These are phyloP conservation scores for Solanum clarkiae DNA, from an alignment of 257 asterid species.

Conservation along the genomic window DNA sequence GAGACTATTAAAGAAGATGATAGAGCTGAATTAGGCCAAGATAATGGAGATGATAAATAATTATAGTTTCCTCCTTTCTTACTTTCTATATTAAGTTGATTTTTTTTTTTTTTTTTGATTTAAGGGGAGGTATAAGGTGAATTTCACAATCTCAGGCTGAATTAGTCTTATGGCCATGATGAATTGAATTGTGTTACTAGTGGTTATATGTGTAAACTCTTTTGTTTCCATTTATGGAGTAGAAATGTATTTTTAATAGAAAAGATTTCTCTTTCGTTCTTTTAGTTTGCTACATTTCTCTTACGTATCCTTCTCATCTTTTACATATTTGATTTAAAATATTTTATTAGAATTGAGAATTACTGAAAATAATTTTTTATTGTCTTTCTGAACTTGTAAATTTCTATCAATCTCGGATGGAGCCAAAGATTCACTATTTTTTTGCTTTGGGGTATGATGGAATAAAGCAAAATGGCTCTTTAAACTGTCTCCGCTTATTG, in stretches of 20 bases:
- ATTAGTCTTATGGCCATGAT: neutral
- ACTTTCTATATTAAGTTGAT: neutral
- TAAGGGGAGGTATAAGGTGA: neutral
- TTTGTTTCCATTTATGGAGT: neutral
- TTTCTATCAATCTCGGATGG: too few relatives aligned
- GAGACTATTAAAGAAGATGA: constrained; percentile 34
- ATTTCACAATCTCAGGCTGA: neutral
- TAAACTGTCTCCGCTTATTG: too few relatives aligned
- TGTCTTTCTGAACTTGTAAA: too few relatives aligned
- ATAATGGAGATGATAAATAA: neutral
- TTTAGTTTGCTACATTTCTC: too few relatives aligned
- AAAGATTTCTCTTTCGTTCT: too few relatives aligned
- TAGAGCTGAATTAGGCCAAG: constrained; percentile 1
- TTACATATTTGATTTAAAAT: too few relatives aligned
- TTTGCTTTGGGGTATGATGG: too few relatives aligned
- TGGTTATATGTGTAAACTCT: neutral
- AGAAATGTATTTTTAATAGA: neutral
- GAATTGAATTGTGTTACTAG: neutral
- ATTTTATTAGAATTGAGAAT: too few relatives aligned
- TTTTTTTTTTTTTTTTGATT: neutral
- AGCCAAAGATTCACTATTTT: too few relatives aligned
- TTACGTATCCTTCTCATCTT: too few relatives aligned
- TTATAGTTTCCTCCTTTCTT: neutral
- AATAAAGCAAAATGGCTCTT: too few relatives aligned
- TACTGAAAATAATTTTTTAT: too few relatives aligned